Base-by-base conservation (phyloP, 129 eudicot species). In the Cynara cardunculus region DNA sequence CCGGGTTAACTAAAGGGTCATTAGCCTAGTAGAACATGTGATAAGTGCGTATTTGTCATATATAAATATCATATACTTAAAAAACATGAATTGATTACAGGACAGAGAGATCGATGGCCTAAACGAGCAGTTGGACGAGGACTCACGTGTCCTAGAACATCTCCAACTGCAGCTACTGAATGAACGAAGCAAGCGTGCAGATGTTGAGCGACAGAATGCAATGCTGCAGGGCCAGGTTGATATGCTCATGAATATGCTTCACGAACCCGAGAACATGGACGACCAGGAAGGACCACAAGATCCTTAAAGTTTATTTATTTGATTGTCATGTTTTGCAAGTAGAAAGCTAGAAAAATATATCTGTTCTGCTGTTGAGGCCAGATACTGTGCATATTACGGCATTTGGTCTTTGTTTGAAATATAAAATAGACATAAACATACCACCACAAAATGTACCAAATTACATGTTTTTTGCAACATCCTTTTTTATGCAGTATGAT, bases 81-180 rank as follows among this genome's bases (percentile, higher is more conserved):
- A 53, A 46, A 53, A 32, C 62, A 14, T 46, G 77, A 69, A 71
- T 24, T 74, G 66, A 35, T 83, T 84, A 76, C 96, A 92, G 99
- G 99, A 94, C 49, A 89, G 97, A 84, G 99, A 94, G 77, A 94
- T 94, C 30, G 93, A 88, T 76, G 97, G 94, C 21, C 83, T 95
- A 35, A 92, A 87, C 65, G 97, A 92, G 81, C 99, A 95, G 31
- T 71, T 95, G 32, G 97, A 92, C 65, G 96, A 86, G 87, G 99
- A 95, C 83, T 87, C 97, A 0, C 88, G 90, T 56, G 85, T 85
- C 74, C 90, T 95, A 5, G 97, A 95, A 81, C 99, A 90, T 82
- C 92, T 95, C 66, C 97, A 95, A 73, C 37, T 92, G 71, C 99
- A 95, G 86, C 94, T 95, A 27, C 87, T 95, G 28, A 97, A 95